Percentiles rank a stretch among this genome's conserved stretches.
These are phyloP conservation scores for Aegilops tauschii DNA, from an alignment of 176 grass and related monocot genomes.

Conservation along the genomic window DNA sequence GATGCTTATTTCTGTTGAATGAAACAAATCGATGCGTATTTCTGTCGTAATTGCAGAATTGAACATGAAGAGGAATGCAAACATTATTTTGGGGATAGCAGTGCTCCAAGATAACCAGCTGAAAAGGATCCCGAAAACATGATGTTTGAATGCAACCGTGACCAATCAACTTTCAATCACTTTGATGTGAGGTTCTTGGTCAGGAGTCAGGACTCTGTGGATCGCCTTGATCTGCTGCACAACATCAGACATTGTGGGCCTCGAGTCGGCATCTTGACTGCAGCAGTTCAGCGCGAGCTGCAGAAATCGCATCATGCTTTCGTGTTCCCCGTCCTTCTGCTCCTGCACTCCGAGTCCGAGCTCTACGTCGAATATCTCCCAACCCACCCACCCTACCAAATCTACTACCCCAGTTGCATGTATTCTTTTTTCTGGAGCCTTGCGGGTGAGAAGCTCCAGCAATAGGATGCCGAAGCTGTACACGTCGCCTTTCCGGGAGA, in stretches of 20 bases:
- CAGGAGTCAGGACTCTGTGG: neutral
- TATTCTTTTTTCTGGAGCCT: neutral
- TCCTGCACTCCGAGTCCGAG: neutral
- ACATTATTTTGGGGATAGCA: no score
- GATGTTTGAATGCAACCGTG: neutral
- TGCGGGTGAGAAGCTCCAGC: neutral
- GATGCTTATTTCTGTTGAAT: no score
- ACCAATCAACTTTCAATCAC: no score
- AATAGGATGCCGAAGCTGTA: neutral
- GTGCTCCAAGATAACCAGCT: no score
- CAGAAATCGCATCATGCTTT: neutral
- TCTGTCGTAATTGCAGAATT: no score
- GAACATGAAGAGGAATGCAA: no score
- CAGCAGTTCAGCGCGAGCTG: neutral
- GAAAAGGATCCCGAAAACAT: no score
- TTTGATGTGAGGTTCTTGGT: no score
- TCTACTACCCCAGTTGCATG: neutral
- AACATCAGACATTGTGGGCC: neutral
- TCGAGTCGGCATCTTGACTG: neutral
- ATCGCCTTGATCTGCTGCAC: neutral
- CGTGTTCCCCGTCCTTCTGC: neutral
- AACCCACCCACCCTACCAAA: neutral
- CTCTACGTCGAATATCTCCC: neutral
- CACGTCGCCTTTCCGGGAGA: neutral
- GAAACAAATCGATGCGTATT: no score